phyloP scores from a whole-genome alignment of 768 basidiomycete species.

The Candolleomyces aberdarensis region DNA sequence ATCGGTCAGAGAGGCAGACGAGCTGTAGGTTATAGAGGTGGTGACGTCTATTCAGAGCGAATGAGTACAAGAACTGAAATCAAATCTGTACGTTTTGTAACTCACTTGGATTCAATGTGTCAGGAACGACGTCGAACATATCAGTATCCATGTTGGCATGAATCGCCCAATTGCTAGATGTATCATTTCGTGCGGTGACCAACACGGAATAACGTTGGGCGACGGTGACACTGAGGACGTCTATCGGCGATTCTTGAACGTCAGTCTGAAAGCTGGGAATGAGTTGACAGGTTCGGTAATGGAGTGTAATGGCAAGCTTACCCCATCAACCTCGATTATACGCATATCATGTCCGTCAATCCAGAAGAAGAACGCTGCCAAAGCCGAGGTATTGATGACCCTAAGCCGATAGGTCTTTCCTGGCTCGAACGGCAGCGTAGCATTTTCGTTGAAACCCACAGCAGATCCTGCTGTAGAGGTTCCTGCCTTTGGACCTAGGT shows the following conservation, averaged over 20 bases:
- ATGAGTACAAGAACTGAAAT: neutral
- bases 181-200: slow-evolving; percentile 87
- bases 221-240: slow-evolving; percentile 70
- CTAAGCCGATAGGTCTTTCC: slow-evolving; percentile 91
- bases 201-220: slow-evolving; percentile 94
- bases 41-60: slow-evolving; percentile 60
- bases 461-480: slow-evolving; percentile 49
- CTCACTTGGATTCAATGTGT: slow-evolving; percentile 70
- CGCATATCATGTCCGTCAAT: slow-evolving; percentile 86
- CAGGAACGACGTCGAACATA: slow-evolving; percentile 87
- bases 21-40: slow-evolving; percentile 73
- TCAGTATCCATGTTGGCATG: slow-evolving; percentile 86
- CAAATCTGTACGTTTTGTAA: slow-evolving; percentile 3
- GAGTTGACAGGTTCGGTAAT: neutral
- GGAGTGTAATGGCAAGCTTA: slow-evolving; percentile 30
- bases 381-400: slow-evolving; percentile 78
- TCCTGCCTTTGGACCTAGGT: slow-evolving; percentile 58
- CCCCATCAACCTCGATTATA: slow-evolving; percentile 82
- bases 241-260: slow-evolving; percentile 67
- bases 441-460: slow-evolving; percentile 85
- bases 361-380: slow-evolving; percentile 80
- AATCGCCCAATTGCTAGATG: slow-evolving; percentile 79
- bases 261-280: slow-evolving; percentile 52
- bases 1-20: slow-evolving; percentile 49
- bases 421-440: slow-evolving; percentile 76